Evolutionary conservation across 2,329 filamentous ascomycete species (phyloP), one percentile per base, ranked within the genome.

Genomic region (Aschersonia sp.): DNA sequence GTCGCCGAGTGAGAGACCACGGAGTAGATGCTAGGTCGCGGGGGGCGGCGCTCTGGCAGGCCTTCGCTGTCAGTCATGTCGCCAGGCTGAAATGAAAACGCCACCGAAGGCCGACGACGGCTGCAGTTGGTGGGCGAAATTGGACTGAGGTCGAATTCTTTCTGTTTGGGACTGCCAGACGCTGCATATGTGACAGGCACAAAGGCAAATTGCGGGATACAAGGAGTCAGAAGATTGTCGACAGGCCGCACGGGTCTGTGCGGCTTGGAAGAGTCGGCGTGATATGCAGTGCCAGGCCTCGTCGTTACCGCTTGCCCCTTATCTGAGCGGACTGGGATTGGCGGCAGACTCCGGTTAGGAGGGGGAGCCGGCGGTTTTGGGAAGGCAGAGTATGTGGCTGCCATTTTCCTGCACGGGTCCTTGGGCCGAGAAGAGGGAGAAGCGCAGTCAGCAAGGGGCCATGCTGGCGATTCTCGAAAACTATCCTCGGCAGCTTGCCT

Each of bases 341-440:
- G 9, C 5, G 43, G 45, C 11, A 46, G 44, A 10, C n/a, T 37
- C 14, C 44, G 43, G 7, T 45, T 43, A n/a, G 51, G 44, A 43
- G 45, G 46, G n/a, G 42, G 41, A 42, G 39, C 10, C 2, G 44
- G 10, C 30, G 58, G 52, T 54, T 64, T 70, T 5, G 68, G 68
- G 49, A 69, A 70, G 40, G 68, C 60, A 1, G 68, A 69, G 50
- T 70, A 70, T 4, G 60, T 63, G 14, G 60, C 54, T 8, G 55
- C 52, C 8, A 57, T 49, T 50, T 58, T 61, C 42, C 48, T 54
- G 50, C 40, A 43, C 31, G 35, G 44, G 30, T 12, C 45, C 12
- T 35, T 48, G 44, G 39, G 30, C 48, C 33, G 44, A 42, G 6
- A 46, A 46, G 32, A 29, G 22, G 49, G 40, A 10, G 51, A 48